phyloP scores from a whole-genome alignment of 1,139 yeast species.

The Lodderomyces metapsilosis region DNA sequence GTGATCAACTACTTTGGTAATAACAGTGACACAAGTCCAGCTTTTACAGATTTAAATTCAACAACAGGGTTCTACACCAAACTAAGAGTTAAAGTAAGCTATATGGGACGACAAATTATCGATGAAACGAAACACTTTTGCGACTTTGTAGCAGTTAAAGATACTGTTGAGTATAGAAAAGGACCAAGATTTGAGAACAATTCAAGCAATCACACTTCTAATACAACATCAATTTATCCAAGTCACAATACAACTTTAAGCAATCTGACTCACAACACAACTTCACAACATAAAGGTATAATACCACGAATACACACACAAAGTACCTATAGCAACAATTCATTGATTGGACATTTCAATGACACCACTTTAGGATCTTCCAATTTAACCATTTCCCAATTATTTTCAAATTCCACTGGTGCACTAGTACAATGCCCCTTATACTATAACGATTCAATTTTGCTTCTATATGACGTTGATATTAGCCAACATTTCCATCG shows the following conservation, averaged over 20 bases:
- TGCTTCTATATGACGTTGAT: slow-evolving; percentile 40
- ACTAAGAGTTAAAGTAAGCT: slow-evolving; percentile 43
- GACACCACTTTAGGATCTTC: slow-evolving; percentile 1
- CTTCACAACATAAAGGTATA: neutral
- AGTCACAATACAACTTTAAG: too few species aligned
- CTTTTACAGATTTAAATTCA: slow-evolving; percentile 41
- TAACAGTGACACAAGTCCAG: slow-evolving; percentile 78
- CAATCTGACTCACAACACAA: neutral
- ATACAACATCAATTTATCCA: too few species aligned
- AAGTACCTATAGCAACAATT: neutral
- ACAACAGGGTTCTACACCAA: slow-evolving; percentile 50
- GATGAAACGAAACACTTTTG: slow-evolving; percentile 46
- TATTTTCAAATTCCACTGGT: slow-evolving; percentile 29
- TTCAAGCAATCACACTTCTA: neutral
- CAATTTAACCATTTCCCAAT: slow-evolving; percentile 16
- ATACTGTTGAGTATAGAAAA: slow-evolving; percentile 23
- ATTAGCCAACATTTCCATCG: slow-evolving; percentile 30
- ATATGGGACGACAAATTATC: slow-evolving; percentile 41
- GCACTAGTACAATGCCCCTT: slow-evolving; percentile 40
- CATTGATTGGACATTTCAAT: slow-evolving; percentile 1
- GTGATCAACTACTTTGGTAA: slow-evolving; percentile 60
- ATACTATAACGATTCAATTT: slow-evolving; percentile 38
- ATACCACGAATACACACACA: neutral
- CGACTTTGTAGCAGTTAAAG: slow-evolving; percentile 43
- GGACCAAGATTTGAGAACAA: slow-evolving; percentile 23